Percentiles rank a stretch among this genome's conserved stretches.
These are phyloP conservation scores for Solanum chacoense DNA, from an alignment of 305 asterid genomes.

Conservation along the genomic window DNA sequence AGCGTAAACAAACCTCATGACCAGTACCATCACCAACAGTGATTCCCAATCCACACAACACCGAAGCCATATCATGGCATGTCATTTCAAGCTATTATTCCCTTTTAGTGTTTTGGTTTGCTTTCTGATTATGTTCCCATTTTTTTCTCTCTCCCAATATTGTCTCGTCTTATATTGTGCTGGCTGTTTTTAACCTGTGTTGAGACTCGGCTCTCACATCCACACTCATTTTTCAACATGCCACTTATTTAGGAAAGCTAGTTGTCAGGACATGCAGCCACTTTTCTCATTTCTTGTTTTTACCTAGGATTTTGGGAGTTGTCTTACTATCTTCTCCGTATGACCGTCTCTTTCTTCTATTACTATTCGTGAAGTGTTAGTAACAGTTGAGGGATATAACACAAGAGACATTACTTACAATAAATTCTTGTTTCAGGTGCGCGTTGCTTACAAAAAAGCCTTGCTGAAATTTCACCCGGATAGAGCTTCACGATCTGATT, in stretches of 20 bases:
- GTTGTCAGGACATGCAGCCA: background rate
- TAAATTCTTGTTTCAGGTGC: constrained; percentile 44
- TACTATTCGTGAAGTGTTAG: background rate
- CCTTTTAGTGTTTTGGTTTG: background rate
- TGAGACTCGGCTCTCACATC: background rate
- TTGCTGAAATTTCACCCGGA: constrained; percentile 89
- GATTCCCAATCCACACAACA: constrained; percentile 55
- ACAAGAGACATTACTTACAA: constrained; percentile 2
- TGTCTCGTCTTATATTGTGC: background rate
- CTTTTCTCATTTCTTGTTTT: background rate
- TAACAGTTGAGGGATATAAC: background rate
- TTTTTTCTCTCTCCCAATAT: background rate
- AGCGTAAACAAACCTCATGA: constrained; percentile 41
- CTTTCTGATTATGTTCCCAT: background rate
- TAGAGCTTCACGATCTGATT: constrained; percentile 55
- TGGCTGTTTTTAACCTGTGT: background rate
- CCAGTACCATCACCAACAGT: constrained; percentile 33
- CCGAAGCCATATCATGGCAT: constrained; percentile 59
- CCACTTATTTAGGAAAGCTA: background rate
- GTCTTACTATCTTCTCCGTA: background rate
- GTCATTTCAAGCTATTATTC: constrained; percentile 22
- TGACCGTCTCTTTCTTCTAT: background rate
- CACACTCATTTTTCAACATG: background rate
- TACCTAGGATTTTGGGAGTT: background rate
- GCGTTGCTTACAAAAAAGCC: constrained; percentile 70